phyloP scores from a whole-genome alignment of 345 rosid genomes.

The Brassica rapa region DNA sequence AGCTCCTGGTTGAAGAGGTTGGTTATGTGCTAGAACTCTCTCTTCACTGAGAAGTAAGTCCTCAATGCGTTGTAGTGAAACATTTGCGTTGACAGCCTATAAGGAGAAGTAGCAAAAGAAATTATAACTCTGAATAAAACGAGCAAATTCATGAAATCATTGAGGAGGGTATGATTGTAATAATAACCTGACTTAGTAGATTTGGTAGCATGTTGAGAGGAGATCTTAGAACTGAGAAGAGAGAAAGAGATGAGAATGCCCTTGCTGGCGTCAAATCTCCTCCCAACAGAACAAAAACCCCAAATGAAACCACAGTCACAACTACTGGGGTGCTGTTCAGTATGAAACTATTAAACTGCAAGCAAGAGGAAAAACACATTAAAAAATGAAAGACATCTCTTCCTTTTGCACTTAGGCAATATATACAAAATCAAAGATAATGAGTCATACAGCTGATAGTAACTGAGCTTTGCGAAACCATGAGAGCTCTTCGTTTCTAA shows the following conservation, averaged over 20 bases:
- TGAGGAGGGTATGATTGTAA: slow-evolving; percentile 1
- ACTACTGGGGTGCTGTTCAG: slow-evolving; percentile 85
- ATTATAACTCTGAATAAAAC: background rate
- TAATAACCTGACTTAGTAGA: slow-evolving; percentile 72
- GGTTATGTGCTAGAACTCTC: slow-evolving; percentile 69
- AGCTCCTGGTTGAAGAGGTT: slow-evolving; percentile 68
- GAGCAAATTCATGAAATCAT: background rate
- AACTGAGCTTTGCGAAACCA: slow-evolving; percentile 93
- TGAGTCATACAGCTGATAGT: slow-evolving; percentile 69
- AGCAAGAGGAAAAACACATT: slow-evolving; percentile 8
- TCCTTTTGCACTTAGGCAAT: background rate
- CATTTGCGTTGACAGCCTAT: slow-evolving; percentile 90
- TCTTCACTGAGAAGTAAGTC: slow-evolving; percentile 87
- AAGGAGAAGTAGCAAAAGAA: slow-evolving; percentile 15
- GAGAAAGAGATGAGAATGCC: slow-evolving; percentile 95
- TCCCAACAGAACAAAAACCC: slow-evolving; percentile 84
- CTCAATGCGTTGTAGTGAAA: slow-evolving; percentile 84
- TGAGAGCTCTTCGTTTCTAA: slow-evolving; percentile 75
- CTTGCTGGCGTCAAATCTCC: slow-evolving; percentile 93
- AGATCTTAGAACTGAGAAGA: slow-evolving; percentile 73
- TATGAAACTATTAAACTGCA: slow-evolving; percentile 85
- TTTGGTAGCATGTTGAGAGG: slow-evolving; percentile 89
- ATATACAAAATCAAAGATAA: background rate
- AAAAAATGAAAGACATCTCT: background rate
- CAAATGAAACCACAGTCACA: slow-evolving; percentile 87